Evolutionary conservation across 2,329 filamentous ascomycete genomes (phyloP), one percentile per base, ranked within the genome.

Genomic region (Leptodontidium sp.): DNA sequence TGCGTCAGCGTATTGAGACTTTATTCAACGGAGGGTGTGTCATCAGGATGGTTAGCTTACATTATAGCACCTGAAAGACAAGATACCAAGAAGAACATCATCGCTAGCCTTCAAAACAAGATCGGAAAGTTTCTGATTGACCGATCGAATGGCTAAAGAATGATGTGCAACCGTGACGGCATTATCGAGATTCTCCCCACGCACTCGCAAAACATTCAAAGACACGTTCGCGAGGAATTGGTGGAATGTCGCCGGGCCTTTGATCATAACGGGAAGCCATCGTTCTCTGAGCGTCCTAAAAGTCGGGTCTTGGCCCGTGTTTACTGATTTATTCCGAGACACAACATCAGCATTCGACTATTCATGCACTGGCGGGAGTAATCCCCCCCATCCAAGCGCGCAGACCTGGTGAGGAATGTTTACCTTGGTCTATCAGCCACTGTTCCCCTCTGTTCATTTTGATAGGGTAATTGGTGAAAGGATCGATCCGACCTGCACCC

Each of bases 221-320:
- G 58, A 55, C 3, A 58, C 59, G 47, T 62, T 67, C 2, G 65
- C 65, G 1, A 67, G 38, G 29, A 67, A 67, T 38, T 67, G 65
- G 24, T 58, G 57, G 26, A 67, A 67, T 17, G 32, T 47, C 7
- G 59, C 24, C 8, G 65, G 58, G 17, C 62, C 59, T 40, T 47
- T 57, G 15, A 63, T 53, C 38, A 61, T 61, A 4, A 49, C 50
- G 11, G 65, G 65, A 17, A 67, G 65, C 65, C 65, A 67, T 11
- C 63, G 24, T 29, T 65, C 63, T 24, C 63, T 24, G 2, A 58
- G 43, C 1, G 63, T 49, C 59, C 40, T 57, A 24, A 59, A 49
- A 7, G 63, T 65, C 3, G 63, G 63, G 24, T 52, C 61, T 40
- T 63, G 14, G 47, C 45, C 47, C 24, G 43, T 63, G 14, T 65